Base-by-base conservation (phyloP, 345 rosid species). In the Euphorbia tirucalli region DNA sequence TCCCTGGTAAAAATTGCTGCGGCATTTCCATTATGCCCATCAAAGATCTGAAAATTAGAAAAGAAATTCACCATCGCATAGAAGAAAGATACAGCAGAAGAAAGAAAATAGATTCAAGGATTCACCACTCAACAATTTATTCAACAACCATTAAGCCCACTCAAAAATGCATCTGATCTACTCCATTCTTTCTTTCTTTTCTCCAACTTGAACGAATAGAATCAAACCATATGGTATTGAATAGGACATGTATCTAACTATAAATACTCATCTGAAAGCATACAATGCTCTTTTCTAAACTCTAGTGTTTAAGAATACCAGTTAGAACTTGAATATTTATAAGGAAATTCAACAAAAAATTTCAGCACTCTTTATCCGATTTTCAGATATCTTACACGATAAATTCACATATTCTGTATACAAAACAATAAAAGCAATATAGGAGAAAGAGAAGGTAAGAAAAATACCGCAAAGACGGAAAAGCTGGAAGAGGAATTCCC, bases 21-120 rank as follows among this genome's bases (percentile, higher is more conserved):
- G 44, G 97, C 96, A 81, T 85, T 88, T 69, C 98, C 98, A 75
- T 91, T 91, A 73, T 91, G 98, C 44, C 98, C 98, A 59, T 93
- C 98, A 74, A 91, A 91, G 66, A 93, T 83, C 98, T 91, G 81
- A 74, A 25, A 75, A 73, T 39, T 46, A 11, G 39, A 72, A 71
- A 61, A 69, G 57, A 43, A 19, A 4, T 37, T 72, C 21, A 69
- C 4, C 13, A 59, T 24, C 46, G 41, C n/a, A 56, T 15, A 67
- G 5, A 62, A 48, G 41, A 61, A 28, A 76, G 58, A 61, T 19
- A 57, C 3, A 55, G 60, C 27, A 6, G 16, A n/a, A n/a, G n/a
- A n/a, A 60, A 69, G 27, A 41, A 72, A 66, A 67, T 39, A 58
- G 18, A 65, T 52, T 22, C 22, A 71, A 65, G 68, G 8, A 66